Conservation (phyloP, 2,329 filamentous ascomycete species). For the Hypoxylon sp. region DNA sequence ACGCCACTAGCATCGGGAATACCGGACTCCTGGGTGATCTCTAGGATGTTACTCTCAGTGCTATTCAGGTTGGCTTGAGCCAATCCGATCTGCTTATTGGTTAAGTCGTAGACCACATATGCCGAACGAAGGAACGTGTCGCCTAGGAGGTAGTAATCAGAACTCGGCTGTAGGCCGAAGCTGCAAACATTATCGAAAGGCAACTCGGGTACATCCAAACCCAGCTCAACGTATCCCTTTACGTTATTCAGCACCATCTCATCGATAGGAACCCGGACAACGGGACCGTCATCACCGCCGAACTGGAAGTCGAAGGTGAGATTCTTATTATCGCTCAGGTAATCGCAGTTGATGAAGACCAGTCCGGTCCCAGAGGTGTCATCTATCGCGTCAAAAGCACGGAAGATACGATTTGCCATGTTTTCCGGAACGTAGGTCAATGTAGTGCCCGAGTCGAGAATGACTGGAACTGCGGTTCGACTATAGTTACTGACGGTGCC, state of each 20-base stretch:
- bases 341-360: conserved; percentile 60
- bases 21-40: conserved; percentile 59
- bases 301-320: conserved; percentile 61
- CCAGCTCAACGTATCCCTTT: conserved; percentile 44
- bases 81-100: conserved; percentile 65
- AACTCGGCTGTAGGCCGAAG: conserved; percentile 67
- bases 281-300: conserved; percentile 54
- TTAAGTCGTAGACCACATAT: conserved; percentile 70
- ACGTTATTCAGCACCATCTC: conserved; percentile 61
- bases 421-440: conserved; percentile 72
- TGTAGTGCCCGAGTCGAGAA: conserved; percentile 79
- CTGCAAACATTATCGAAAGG: conserved; percentile 65
- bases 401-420: conserved; percentile 60
- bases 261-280: conserved; percentile 55
- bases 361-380: conserved; percentile 57
- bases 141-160: conserved; percentile 61
- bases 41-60: conserved; percentile 61
- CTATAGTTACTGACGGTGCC: conserved; percentile 52
- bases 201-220: conserved; percentile 51
- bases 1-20: conserved; percentile 64
- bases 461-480: conserved; percentile 59
- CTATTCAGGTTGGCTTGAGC: conserved; percentile 68
- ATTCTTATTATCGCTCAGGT: conserved; percentile 52
- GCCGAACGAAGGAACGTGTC: conserved; percentile 65
- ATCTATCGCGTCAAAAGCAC: conserved; percentile 58